Percentiles rank a stretch among this genome's conserved stretches.
Conservation (phyloP, 805 yeast species). For the Naumovozyma baii region DNA sequence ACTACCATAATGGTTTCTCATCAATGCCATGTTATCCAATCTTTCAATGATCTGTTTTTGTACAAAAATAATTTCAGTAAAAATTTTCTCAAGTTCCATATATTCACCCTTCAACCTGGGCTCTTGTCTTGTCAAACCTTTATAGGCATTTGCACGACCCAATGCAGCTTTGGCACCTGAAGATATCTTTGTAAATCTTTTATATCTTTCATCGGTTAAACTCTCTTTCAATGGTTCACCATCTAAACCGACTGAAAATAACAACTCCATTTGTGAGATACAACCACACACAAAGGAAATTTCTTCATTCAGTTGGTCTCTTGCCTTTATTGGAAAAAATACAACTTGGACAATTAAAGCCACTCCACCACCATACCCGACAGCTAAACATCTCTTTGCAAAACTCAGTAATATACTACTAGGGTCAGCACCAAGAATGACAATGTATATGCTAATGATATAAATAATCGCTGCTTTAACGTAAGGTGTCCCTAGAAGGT, state of each 20-base stretch:
- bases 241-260: conserved; percentile 36
- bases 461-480: conserved; percentile 44
- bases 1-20: conserved; percentile 37
- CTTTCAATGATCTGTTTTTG: conserved; percentile 40
- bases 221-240: conserved; percentile 26
- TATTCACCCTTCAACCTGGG: conserved; percentile 41
- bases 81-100: conserved; percentile 32
- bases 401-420: conserved; percentile 37
- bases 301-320: conserved; percentile 36
- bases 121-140: conserved; percentile 36
- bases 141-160: conserved; percentile 34
- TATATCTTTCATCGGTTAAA: conserved; percentile 26
- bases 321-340: conserved; percentile 40
- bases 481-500: conserved; percentile 37
- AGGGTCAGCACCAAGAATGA: conserved; percentile 29
- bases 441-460: conserved; percentile 37
- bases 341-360: conserved; percentile 38
- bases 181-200: conserved; percentile 29
- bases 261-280: conserved; percentile 32
- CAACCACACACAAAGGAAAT: conserved; percentile 34
- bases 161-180: conserved; percentile 33
- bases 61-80: conserved; percentile 37
- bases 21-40: conserved; percentile 36
- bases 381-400: conserved; percentile 42
- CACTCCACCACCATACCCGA: conserved; percentile 41